Evolutionary conservation across 106 monocot genomes (phyloP).

Genomic region (Platanthera zijinensis): DNA sequence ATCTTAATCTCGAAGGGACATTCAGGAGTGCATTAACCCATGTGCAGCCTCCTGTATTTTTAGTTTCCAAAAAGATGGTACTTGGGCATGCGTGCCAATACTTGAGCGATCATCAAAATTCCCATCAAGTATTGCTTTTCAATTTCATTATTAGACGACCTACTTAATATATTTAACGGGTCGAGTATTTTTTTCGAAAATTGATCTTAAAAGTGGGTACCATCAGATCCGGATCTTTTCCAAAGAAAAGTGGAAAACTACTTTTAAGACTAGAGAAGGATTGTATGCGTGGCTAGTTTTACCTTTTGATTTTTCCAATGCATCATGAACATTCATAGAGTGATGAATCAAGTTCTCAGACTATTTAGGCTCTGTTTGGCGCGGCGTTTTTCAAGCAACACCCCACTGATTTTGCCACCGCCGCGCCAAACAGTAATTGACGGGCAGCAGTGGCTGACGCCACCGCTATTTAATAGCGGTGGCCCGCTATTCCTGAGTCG

Average conservation of each 20-base stretch:
- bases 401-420: too few species aligned
- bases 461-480: too few species aligned
- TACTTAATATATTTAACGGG: not conserved
- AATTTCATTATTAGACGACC: not conserved
- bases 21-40: constrained; percentile 1
- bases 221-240: too few species aligned
- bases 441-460: too few species aligned
- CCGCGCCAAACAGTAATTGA: too few species aligned
- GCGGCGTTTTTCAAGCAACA: too few species aligned
- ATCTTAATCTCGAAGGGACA: too few species aligned
- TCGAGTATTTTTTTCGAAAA: not conserved
- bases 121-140: constrained; percentile 1
- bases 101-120: not conserved
- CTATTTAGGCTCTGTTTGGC: too few species aligned
- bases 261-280: constrained; percentile 15
- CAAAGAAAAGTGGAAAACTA: constrained; percentile 13
- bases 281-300: constrained; percentile 16
- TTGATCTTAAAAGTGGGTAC: not conserved
- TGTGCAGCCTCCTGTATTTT: not conserved
- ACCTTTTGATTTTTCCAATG: constrained; percentile 11
- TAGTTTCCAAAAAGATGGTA: not conserved
- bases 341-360: constrained; percentile 2
- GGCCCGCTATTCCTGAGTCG: too few species aligned
- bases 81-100: not conserved
- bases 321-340: not conserved